Evolutionary conservation across 2,329 filamentous ascomycete species (phyloP).

Genomic region (Aspergillus oerlinghausenensis): DNA sequence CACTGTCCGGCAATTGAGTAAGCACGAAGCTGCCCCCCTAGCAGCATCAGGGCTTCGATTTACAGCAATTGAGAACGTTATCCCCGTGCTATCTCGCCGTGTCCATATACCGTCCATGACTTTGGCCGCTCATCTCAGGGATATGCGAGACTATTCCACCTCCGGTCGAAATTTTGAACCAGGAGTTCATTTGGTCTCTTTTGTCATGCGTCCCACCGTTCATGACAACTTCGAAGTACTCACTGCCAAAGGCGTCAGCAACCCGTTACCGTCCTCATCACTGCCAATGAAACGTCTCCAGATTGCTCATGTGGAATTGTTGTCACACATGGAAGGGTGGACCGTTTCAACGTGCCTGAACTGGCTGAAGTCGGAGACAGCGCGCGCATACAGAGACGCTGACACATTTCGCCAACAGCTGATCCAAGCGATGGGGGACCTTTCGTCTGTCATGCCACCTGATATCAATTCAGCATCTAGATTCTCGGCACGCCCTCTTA

Average conservation of each 20-base stretch:
- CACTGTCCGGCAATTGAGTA: constrained; percentile 61
- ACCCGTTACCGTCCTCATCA: constrained; percentile 57
- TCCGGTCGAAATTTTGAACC: constrained; percentile 27
- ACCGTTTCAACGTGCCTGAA: constrained; percentile 32
- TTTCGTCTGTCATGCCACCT: constrained; percentile 41
- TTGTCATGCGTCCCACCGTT: constrained; percentile 46
- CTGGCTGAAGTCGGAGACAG: constrained; percentile 28
- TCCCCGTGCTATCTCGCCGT: constrained; percentile 62
- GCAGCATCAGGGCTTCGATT: constrained; percentile 75
- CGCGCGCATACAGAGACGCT: constrained; percentile 20
- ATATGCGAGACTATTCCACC: constrained; percentile 57
- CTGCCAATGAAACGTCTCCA: constrained; percentile 53
- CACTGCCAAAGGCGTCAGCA: constrained; percentile 52
- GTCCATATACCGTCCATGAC: constrained; percentile 67
- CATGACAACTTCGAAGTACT: constrained; percentile 60
- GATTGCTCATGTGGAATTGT: constrained; percentile 52
- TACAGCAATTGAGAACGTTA: constrained; percentile 63
- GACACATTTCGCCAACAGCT: constrained; percentile 45
- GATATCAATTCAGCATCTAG: constrained; percentile 30
- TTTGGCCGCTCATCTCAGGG: constrained; percentile 57
- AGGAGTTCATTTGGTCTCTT: constrained; percentile 41
- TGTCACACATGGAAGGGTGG: constrained; percentile 41
- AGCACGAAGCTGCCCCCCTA: constrained; percentile 59
- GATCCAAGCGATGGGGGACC: constrained; percentile 32
- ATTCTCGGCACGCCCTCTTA: constrained; percentile 35